Evolutionary conservation across 352 stramenopile genomes (phyloP).

Genomic region (Pythium guiyangense): DNA sequence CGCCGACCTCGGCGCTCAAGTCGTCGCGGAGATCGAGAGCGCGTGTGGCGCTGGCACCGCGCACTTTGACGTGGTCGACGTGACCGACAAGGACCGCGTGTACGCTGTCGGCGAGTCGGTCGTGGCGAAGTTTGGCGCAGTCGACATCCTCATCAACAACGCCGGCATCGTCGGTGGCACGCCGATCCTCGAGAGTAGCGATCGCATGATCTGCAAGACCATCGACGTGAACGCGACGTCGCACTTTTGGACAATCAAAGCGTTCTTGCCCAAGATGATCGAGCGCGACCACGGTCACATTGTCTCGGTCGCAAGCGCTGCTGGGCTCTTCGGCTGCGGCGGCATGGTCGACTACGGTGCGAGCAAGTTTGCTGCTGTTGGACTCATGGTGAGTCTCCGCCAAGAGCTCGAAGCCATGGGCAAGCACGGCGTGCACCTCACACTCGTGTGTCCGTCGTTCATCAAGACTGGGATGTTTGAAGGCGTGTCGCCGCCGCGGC

Average conservation of each 20-base stretch:
- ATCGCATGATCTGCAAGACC: conserved; percentile 28
- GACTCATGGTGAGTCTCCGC: conserved; percentile 38
- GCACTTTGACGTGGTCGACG: conserved; percentile 29
- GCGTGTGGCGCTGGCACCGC: conserved; percentile 11
- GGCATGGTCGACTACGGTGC: conserved; percentile 41
- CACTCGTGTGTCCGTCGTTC: conserved; percentile 52
- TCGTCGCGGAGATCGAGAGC: conserved; percentile 28
- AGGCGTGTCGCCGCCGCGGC: conserved; percentile 32
- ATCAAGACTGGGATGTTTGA: conserved; percentile 66
- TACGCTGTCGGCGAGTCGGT: conserved; percentile 19
- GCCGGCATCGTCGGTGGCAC: conserved; percentile 47
- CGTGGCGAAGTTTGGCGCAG: conserved; percentile 19
- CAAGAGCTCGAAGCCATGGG: conserved; percentile 43
- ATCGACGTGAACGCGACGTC: conserved; percentile 38
- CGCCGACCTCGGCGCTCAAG: conserved; percentile 17
- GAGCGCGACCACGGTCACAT: conserved; percentile 31
- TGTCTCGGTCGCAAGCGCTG: conserved; percentile 33
- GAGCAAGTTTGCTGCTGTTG: conserved; percentile 37
- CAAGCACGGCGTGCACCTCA: conserved; percentile 36
- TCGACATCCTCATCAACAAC: conserved; percentile 53
- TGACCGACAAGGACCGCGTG: conserved; percentile 26
- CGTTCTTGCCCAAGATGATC: conserved; percentile 37
- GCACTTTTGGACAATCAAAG: conserved; percentile 43
- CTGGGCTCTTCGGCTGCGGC: conserved; percentile 28
- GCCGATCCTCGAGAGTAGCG: conserved; percentile 31